phyloP scores from a whole-genome alignment of 495 filamentous ascomycete genomes.

The Tuber melanosporum region DNA sequence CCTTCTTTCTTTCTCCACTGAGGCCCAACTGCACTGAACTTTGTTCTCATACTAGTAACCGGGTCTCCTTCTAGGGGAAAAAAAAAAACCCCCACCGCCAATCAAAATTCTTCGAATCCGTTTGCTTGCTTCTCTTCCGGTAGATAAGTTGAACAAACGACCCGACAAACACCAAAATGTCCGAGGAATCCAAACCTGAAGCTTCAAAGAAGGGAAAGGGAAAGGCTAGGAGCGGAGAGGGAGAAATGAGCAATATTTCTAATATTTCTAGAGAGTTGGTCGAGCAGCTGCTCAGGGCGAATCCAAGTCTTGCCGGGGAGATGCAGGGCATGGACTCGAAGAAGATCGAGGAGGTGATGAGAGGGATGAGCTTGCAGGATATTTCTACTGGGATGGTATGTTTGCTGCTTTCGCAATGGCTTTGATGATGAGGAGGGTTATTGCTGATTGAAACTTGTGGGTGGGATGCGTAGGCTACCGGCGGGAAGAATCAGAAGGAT shows the following conservation, averaged over 20 bases:
- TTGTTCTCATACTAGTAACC: background rate
- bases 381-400: slow-evolving; percentile 68
- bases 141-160: background rate
- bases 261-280: slow-evolving; percentile 49
- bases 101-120: background rate
- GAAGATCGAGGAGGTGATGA: slow-evolving; percentile 53
- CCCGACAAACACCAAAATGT: slow-evolving; percentile 14
- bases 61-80: background rate
- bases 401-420: background rate
- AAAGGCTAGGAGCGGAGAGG: slow-evolving; percentile 33
- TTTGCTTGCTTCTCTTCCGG: background rate
- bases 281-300: slow-evolving; percentile 53
- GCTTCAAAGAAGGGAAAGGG: slow-evolving; percentile 50
- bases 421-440: background rate
- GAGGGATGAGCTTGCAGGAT: slow-evolving; percentile 66
- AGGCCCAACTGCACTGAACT: background rate
- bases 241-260: slow-evolving; percentile 45
- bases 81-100: background rate
- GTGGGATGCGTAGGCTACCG: slow-evolving; percentile 44
- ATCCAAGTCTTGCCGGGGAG: slow-evolving; percentile 58
- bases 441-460: slow-evolving; percentile 10
- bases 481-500: slow-evolving; percentile 84
- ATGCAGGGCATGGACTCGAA: slow-evolving; percentile 43
- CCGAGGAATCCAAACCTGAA: slow-evolving; percentile 26
- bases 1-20: background rate